These are phyloP conservation scores for Thelonectria olida DNA, from an alignment of 2,329 filamentous ascomycete genomes.

Conservation along the genomic window DNA sequence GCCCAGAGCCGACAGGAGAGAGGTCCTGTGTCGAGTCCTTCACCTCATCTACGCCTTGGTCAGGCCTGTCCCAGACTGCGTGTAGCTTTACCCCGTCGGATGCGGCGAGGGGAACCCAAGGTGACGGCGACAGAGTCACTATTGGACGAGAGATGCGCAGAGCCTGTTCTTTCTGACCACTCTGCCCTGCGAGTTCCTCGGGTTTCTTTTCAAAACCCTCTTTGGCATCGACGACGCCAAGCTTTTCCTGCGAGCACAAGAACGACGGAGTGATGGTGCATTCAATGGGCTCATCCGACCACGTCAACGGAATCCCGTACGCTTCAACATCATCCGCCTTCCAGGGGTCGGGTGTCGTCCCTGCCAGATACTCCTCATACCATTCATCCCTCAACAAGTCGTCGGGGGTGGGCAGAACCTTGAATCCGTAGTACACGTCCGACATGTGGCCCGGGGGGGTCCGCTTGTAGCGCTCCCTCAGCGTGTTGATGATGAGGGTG, in stretches of 20 bases:
- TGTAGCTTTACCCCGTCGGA: constrained; percentile 6
- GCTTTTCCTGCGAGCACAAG: background rate
- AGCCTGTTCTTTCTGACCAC: background rate
- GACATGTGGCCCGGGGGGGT: background rate
- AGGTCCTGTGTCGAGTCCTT: background rate
- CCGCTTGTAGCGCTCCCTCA: constrained; percentile 10
- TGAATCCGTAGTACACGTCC: background rate
- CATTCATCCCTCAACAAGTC: too few species aligned
- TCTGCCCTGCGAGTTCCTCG: too few species aligned
- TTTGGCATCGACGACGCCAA: background rate
- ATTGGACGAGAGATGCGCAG: background rate
- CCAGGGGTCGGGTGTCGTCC: too few species aligned
- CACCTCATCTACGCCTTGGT: background rate
- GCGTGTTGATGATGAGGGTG: background rate
- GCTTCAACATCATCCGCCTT: background rate
- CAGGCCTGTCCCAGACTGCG: background rate
- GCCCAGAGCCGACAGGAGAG: background rate
- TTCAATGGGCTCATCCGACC: background rate
- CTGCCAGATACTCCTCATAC: background rate
- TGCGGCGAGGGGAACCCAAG: background rate
- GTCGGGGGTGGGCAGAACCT: background rate
- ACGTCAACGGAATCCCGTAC: constrained; percentile 12
- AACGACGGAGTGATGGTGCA: constrained; percentile 9
- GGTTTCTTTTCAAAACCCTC: too few species aligned
- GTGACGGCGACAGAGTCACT: constrained; percentile 5